Base-by-base conservation (phyloP, 768 basidiomycete species). In the Clitopilus passeckerianus region DNA sequence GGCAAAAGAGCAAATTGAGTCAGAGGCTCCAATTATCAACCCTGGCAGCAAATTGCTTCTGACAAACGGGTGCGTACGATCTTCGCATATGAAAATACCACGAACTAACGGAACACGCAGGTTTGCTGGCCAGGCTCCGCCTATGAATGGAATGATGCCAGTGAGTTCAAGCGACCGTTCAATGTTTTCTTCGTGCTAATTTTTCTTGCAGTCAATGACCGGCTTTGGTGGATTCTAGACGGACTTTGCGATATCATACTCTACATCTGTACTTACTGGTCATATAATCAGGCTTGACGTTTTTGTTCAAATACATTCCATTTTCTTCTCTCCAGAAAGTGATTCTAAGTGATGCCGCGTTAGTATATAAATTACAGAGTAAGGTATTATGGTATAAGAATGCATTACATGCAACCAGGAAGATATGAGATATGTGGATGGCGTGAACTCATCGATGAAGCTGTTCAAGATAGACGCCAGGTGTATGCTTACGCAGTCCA, bases 1-100 rank as follows among this genome's bases (percentile, higher is more conserved):
- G 24, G 86, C 89, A 70, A 96, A 97, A 76, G 94, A 96, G 77
- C 82, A 93, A 71, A 86, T 86, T 54, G 95, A 96, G 66, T 84
- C 92, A 12, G 87, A 92, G 59, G 85, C 86, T 56, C 89, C 90
- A 5, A 92, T 96, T 64, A 92, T 96, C 75, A 94, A 93, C 69
- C 91, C 92, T 58, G 90, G 88, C 35, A 78, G 74, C 59, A 77
- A 79, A 54, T 71, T 88, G 24, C 74, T 91, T 66, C 76, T 93
- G 58, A 93, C 91, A 30, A 89, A 91, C 65, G 90, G 89, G 74
- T 87, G 80, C 63, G 86, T 80, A 71, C 18, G 57, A 2, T 30
- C 50, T 60, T 59, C 10, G n/a, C 53, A 55, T 23, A 30, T 30
- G 34, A 58, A 56, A n/a, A 33, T 18, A 1, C 53, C 34, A 18